A percentile compares a stretch with the other conserved stretches of the same genome.
phyloP scores from a whole-genome alignment of 768 basidiomycete genomes.

The Collybiopsis luxurians region DNA sequence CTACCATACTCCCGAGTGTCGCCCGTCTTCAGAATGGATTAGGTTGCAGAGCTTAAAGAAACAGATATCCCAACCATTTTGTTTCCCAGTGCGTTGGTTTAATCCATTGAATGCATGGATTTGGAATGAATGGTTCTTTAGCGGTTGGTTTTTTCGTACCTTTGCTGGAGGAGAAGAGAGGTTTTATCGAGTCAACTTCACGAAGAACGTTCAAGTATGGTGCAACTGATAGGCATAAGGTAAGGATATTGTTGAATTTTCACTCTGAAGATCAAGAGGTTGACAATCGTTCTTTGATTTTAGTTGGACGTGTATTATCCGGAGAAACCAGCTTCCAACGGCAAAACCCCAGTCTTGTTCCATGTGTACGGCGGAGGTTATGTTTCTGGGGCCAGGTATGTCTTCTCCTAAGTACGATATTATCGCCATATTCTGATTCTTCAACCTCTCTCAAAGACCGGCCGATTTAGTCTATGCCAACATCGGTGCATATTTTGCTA shows the following conservation, averaged over 20 bases:
- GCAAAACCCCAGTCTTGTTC: slow-evolving; percentile 50
- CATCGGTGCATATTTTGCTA: slow-evolving; percentile 60
- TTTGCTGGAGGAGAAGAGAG: slow-evolving; percentile 44
- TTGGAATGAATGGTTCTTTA: slow-evolving; percentile 16
- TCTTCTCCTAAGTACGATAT: no score
- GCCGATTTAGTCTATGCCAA: slow-evolving; percentile 53
- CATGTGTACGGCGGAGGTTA: slow-evolving; percentile 72
- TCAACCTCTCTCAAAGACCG: slow-evolving; percentile 29
- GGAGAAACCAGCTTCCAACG: slow-evolving; percentile 17
- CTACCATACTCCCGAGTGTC: no score
- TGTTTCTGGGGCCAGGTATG: slow-evolving; percentile 43
- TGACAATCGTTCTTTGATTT: neutral
- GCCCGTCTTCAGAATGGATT: slow-evolving; percentile 28
- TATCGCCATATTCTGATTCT: no score
- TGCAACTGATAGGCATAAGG: slow-evolving; percentile 46
- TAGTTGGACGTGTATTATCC: slow-evolving; percentile 74
- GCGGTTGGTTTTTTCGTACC: slow-evolving; percentile 49
- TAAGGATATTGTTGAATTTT: slow-evolving; percentile 14
- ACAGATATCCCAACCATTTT: slow-evolving; percentile 28
- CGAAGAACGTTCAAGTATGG: slow-evolving; percentile 59
- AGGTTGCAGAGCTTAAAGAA: slow-evolving; percentile 27
- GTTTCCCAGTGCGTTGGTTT: slow-evolving; percentile 29
- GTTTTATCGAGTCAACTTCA: slow-evolving; percentile 45
- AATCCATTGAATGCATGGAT: neutral
- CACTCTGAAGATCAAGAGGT: neutral